Evolutionary conservation across 345 rosid species (phyloP).

Genomic region (Salix koriyanagi): DNA sequence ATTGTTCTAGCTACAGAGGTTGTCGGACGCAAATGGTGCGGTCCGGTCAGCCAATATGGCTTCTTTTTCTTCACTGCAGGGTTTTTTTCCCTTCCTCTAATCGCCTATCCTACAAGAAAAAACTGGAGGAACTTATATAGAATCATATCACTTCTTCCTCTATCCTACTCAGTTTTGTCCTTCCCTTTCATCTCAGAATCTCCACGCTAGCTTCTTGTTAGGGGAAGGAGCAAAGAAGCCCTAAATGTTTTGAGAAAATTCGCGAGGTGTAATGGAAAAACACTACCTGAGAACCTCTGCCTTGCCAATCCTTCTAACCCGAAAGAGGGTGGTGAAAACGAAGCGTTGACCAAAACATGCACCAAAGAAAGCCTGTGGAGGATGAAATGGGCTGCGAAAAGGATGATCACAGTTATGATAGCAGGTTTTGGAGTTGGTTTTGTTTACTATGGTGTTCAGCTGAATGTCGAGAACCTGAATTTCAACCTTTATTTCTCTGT

Average conservation of each 20-base stretch:
- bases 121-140: conserved; percentile 54
- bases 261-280: conserved; percentile 48
- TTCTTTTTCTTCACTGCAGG: conserved; percentile 72
- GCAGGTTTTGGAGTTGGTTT: conserved; percentile 65
- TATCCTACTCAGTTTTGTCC: conserved; percentile 36
- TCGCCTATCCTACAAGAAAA: conserved; percentile 51
- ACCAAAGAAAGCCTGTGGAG: conserved; percentile 46
- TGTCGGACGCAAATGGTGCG: conserved; percentile 70
- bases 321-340: background rate
- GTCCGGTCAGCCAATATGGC: conserved; percentile 72
- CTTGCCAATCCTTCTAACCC: conserved; percentile 31
- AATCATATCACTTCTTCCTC: conserved; percentile 51
- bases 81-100: conserved; percentile 57
- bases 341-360: background rate
- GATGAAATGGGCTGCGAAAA: conserved; percentile 57
- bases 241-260: conserved; percentile 41
- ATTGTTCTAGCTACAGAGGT: conserved; percentile 67
- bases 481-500: conserved; percentile 57
- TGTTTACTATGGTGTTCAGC: conserved; percentile 69
- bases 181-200: conserved; percentile 62
- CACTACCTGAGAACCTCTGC: conserved; percentile 38
- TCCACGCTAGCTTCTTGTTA: conserved; percentile 68
- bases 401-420: conserved; percentile 46
- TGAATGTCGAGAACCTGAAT: conserved; percentile 64
- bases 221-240: conserved; percentile 52